phyloP scores from a whole-genome alignment of 805 yeast genomes.

The Spathaspora gorwiae region DNA sequence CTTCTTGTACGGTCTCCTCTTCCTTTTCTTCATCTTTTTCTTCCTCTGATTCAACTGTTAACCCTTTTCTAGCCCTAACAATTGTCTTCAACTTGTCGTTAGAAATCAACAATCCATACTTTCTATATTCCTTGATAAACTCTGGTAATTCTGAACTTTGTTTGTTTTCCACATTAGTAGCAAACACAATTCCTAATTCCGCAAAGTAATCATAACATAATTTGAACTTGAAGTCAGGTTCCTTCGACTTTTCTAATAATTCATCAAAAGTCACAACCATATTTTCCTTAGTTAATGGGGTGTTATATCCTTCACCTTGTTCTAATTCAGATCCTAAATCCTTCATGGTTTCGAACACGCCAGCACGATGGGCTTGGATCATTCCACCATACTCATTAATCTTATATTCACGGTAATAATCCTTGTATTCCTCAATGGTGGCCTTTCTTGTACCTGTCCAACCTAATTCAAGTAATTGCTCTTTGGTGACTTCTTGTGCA shows the following conservation, averaged over 20 bases:
- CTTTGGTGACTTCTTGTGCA: conserved; percentile 38
- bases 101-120: conserved; percentile 56
- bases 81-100: conserved; percentile 37
- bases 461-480: conserved; percentile 63
- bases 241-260: conserved; percentile 23
- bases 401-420: conserved; percentile 57
- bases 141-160: conserved; percentile 34
- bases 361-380: conserved; percentile 70
- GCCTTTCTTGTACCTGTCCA: conserved; percentile 93
- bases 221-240: conserved; percentile 39
- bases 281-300: conserved; percentile 45
- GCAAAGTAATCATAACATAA: conserved; percentile 55
- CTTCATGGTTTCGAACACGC: conserved; percentile 55
- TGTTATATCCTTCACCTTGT: conserved; percentile 81
- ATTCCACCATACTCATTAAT: conserved; percentile 70
- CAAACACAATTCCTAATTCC: conserved; percentile 46
- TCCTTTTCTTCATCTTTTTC: conserved; percentile 2
- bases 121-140: conserved; percentile 59
- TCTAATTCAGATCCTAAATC: conserved; percentile 59
- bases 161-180: conserved; percentile 35
- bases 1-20: background rate
- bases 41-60: background rate
- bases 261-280: conserved; percentile 9
- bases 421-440: conserved; percentile 64
- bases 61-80: conserved; percentile 34